Percentiles rank a stretch among this genome's conserved stretches.
These are phyloP conservation scores for Gardenia jasminoides DNA, from an alignment of 257 asterid genomes.

Conservation along the genomic window DNA sequence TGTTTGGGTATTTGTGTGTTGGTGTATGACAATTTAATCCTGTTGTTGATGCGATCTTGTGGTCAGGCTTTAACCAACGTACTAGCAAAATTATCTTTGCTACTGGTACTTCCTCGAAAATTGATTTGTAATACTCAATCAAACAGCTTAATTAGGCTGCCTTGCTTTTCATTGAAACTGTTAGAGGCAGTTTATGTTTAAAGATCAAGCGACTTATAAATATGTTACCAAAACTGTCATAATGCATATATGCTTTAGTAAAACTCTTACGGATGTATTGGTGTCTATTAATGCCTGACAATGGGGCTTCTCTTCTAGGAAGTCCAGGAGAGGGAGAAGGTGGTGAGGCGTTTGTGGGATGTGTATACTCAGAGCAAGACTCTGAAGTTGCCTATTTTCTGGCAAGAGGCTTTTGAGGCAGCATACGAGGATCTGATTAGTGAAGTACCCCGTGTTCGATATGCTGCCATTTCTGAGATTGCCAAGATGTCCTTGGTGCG, in stretches of 20 bases:
- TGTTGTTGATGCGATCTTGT: not conserved
- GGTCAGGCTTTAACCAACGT: not conserved
- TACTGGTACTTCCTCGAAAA: not conserved
- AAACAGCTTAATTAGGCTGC: not conserved
- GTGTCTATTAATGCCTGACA: not conserved
- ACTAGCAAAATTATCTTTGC: not conserved
- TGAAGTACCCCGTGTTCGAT: slow-evolving; percentile 43
- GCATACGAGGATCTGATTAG: slow-evolving; percentile 82
- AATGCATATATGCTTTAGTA: no score
- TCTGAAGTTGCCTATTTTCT: slow-evolving; percentile 61
- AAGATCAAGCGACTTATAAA: no score
- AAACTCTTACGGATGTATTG: not conserved
- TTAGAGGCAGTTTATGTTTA: not conserved
- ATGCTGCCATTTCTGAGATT: slow-evolving; percentile 72
- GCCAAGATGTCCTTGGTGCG: slow-evolving; percentile 79
- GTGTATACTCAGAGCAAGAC: slow-evolving; percentile 65
- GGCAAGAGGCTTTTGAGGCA: slow-evolving; percentile 93
- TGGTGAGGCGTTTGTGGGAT: slow-evolving; percentile 92
- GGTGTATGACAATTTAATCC: not conserved
- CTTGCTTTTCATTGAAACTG: not conserved
- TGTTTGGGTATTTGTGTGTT: no score
- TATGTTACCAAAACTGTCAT: no score
- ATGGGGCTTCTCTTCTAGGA: slow-evolving; percentile 38
- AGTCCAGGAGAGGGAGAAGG: slow-evolving; percentile 83
- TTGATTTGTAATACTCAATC: not conserved